Evolutionary conservation across 2,329 filamentous ascomycete genomes (phyloP).

Genomic region (Colletotrichum sp.): DNA sequence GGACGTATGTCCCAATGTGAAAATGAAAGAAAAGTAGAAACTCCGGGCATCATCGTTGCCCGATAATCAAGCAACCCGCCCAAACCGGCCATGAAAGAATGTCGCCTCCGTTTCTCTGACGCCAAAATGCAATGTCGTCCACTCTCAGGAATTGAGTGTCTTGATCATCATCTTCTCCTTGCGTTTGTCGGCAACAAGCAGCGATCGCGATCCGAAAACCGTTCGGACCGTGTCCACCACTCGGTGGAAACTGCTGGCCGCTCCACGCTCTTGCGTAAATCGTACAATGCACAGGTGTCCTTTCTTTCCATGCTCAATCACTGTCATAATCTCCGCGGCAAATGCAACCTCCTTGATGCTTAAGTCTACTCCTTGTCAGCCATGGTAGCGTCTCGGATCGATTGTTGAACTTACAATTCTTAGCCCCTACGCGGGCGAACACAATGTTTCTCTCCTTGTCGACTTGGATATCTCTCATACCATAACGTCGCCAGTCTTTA

Average conservation of each 20-base stretch:
- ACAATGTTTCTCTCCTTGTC: conserved; percentile 83
- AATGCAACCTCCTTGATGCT: conserved; percentile 88
- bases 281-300: conserved; percentile 80
- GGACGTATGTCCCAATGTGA: neutral
- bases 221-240: conserved; percentile 79
- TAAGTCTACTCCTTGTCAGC: conserved; percentile 60
- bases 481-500: conserved; percentile 80
- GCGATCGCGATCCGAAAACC: conserved; percentile 67
- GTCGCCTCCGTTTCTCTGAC: conserved; percentile 12
- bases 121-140: conserved; percentile 14
- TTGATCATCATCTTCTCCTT: conserved; percentile 78
- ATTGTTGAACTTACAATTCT: conserved; percentile 73
- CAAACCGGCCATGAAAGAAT: conserved; percentile 1
- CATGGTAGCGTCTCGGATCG: neutral
- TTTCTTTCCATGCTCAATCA: conserved; percentile 83
- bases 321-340: conserved; percentile 84
- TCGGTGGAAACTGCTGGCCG: conserved; percentile 85
- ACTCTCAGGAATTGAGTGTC: conserved; percentile 59
- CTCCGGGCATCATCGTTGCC: neutral
- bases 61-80: conserved; percentile 1
- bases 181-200: conserved; percentile 71
- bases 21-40: conserved; percentile 15
- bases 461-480: conserved; percentile 79
- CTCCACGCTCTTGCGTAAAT: conserved; percentile 90
- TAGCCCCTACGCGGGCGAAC: conserved; percentile 75